Base-by-base conservation (phyloP, 352 stramenopile genomes). In the Phytopythium kandeliae region DNA sequence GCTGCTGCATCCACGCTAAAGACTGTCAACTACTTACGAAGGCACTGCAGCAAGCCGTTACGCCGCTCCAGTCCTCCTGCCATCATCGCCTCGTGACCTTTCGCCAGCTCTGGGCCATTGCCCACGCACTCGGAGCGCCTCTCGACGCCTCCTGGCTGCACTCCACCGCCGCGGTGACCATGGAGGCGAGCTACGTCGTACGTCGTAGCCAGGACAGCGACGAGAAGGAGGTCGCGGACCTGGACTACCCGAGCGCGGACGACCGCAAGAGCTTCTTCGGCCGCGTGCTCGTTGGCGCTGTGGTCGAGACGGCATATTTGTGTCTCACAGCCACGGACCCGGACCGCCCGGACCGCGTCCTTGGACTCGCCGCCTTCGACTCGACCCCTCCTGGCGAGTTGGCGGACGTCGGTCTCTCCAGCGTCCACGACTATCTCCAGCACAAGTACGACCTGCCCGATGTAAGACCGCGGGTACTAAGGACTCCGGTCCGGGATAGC, bases 291-390 rank as follows among this genome's bases (percentile, higher is more conserved):
- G 45, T 87, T 1, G 73, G 69, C 34, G 49, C 69, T 11, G 57
- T 90, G 6, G 88, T 92, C 35, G 82, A 92, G 60, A 89, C 82
- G 13, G 84, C 74, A 6, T 73, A 81, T 54, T 53, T 92, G 25
- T 71, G 79, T 11, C 65, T 92, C 45, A 91, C 75, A 26, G 72
- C 74, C 9, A 76, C 64, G 0, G 81, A 90, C 40, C 56, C 65
- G 8, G 57, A 70, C 2, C 63, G 73, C 15, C 54, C 61, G 0
- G 76, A 88, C 10, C 74, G 74, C 13, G 44, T 85, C 22, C 51
- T 91, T 13, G 82, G 77, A 47, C 89, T 92, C 45, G 69, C 74
- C 6, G 63, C 73, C 10, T 76, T 90, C 21, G 72, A 92, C 51
- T 70, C 65, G 54, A 63, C 48, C 5, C 71, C 82, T 6, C 59